Conservation (phyloP, 164 flowering plant species). For the Aristolochia californica region DNA sequence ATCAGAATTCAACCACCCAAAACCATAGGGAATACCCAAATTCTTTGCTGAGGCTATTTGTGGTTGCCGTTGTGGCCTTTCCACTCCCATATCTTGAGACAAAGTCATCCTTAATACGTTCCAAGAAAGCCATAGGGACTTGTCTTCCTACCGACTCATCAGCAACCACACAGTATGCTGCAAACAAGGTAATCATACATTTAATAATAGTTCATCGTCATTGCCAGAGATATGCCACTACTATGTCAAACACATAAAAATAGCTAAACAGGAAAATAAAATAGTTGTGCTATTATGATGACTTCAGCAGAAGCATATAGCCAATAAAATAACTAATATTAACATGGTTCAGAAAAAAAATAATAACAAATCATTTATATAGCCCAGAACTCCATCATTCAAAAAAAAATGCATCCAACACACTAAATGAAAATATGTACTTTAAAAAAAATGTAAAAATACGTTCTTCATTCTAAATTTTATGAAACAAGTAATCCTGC, state of each 20-base stretch:
- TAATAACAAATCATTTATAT: too few species aligned
- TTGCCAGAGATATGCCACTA: not conserved
- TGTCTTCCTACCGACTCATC: slow-evolving; percentile 16
- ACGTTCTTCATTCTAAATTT: too few species aligned
- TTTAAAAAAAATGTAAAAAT: too few species aligned
- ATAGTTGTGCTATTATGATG: too few species aligned
- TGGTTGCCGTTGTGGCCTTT: slow-evolving; percentile 16
- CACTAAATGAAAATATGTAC: not conserved
- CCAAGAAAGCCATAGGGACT: slow-evolving; percentile 20
- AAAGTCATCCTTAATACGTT: slow-evolving; percentile 22
- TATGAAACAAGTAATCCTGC: too few species aligned
- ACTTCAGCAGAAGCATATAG: too few species aligned
- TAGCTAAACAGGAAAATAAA: too few species aligned
- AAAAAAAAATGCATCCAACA: too few species aligned
- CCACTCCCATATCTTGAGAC: slow-evolving; percentile 20
- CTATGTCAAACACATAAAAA: too few species aligned
- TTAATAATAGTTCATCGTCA: not conserved
- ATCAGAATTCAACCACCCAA: not conserved
- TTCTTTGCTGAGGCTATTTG: slow-evolving; percentile 19
- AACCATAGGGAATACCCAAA: slow-evolving; percentile 11
- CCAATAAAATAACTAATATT: too few species aligned
- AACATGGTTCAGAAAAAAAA: too few species aligned
- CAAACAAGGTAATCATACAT: not conserved
- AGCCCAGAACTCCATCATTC: too few species aligned
- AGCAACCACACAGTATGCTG: slow-evolving; percentile 21